These are phyloP conservation scores for Solanum bulbocastanum DNA, from an alignment of 257 asterid species.

Conservation along the genomic window DNA sequence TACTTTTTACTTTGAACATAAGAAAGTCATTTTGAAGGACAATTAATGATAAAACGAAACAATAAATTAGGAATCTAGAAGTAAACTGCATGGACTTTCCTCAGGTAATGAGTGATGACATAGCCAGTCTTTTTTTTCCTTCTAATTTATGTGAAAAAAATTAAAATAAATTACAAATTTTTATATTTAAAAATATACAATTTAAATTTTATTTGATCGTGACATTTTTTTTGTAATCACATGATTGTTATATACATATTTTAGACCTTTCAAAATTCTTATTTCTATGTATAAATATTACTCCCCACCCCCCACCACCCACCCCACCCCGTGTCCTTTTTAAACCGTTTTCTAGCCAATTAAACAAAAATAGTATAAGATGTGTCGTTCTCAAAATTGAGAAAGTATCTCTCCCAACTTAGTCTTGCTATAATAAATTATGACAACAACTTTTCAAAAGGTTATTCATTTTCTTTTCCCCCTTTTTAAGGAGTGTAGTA, in stretches of 20 bases:
- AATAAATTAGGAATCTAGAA: background rate
- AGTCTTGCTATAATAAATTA: background rate
- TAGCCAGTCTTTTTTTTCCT: background rate
- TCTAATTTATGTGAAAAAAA: background rate
- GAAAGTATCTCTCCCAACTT: background rate
- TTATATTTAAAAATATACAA: background rate
- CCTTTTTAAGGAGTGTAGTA: background rate
- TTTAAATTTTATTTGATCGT: background rate
- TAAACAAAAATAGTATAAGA: background rate
- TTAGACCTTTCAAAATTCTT: background rate
- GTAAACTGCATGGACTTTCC: background rate
- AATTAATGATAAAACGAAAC: background rate
- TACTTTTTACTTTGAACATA: background rate
- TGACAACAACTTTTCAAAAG: background rate
- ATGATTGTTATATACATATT: background rate
- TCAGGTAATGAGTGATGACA: background rate
- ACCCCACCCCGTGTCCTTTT: background rate
- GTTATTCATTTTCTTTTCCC: background rate
- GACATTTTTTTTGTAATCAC: background rate
- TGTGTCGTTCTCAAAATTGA: background rate
- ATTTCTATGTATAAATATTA: too few relatives aligned
- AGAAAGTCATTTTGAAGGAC: background rate
- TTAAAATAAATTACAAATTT: background rate
- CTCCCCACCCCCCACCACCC: background rate
- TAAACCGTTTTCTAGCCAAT: background rate